A percentile compares a stretch with the other conserved stretches of the same genome.
Conservation (phyloP, 768 basidiomycete species). For the Suillus cothurnatus region DNA sequence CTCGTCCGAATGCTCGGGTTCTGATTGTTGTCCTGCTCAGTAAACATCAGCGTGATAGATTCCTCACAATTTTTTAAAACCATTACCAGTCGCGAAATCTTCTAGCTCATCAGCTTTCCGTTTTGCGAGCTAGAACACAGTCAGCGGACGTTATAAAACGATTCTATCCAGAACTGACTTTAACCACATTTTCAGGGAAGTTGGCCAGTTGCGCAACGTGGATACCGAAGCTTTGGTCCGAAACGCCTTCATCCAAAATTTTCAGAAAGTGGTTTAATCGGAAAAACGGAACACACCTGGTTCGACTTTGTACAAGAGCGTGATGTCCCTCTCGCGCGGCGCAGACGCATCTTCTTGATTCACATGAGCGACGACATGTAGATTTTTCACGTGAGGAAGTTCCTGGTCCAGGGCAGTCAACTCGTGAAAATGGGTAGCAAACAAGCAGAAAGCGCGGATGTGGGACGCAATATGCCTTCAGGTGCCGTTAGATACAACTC, state of each 20-base stretch:
- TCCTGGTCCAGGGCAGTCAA: constrained; percentile 90
- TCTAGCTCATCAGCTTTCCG: constrained; percentile 91
- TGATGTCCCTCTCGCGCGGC: constrained; percentile 72
- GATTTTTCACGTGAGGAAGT: constrained; percentile 84
- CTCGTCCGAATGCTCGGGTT: constrained; percentile 53
- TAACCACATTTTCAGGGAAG: constrained; percentile 93
- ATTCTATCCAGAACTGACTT: constrained; percentile 45
- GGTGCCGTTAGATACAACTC: background rate
- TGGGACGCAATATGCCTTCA: constrained; percentile 87
- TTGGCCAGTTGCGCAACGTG: constrained; percentile 98
- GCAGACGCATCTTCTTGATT: constrained; percentile 43
- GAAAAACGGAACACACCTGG: constrained; percentile 57
- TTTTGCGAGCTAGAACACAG: constrained; percentile 69
- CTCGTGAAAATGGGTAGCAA: constrained; percentile 98
- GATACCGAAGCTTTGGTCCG: constrained; percentile 98
- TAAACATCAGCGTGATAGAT: constrained; percentile 4
- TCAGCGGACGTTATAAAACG: background rate
- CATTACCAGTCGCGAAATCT: constrained; percentile 66
- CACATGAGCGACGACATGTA: constrained; percentile 96
- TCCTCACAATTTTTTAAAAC: background rate
- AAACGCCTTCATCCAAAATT: constrained; percentile 59
- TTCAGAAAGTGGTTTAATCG: constrained; percentile 3
- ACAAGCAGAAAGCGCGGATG: constrained; percentile 92
- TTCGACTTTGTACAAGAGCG: constrained; percentile 70
- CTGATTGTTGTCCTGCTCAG: constrained; percentile 28